Conservation (phyloP, 2,329 filamentous ascomycete genomes). For the Exutisphaerella laricina region DNA sequence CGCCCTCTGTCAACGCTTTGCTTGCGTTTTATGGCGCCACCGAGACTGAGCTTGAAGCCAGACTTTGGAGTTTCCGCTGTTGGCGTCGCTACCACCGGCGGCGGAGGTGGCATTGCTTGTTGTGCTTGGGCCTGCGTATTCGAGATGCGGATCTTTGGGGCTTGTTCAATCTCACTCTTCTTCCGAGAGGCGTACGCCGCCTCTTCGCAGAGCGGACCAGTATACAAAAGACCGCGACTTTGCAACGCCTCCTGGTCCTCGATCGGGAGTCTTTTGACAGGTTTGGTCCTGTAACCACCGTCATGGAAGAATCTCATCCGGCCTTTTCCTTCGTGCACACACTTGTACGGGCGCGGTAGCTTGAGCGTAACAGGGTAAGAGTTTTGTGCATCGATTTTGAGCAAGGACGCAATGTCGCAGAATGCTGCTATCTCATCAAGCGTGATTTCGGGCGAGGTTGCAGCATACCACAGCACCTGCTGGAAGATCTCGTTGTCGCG, state of each 20-base stretch:
- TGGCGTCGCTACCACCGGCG: slow-evolving; percentile 11
- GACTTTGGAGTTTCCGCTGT: slow-evolving; percentile 17
- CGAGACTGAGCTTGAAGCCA: slow-evolving; percentile 27
- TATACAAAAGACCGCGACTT: slow-evolving; percentile 28
- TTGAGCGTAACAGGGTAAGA: slow-evolving; percentile 47
- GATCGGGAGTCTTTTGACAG: slow-evolving; percentile 24
- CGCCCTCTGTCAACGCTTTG: slow-evolving; percentile 18
- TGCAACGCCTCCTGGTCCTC: slow-evolving; percentile 29
- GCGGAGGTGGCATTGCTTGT: slow-evolving; percentile 13
- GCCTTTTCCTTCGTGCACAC: slow-evolving; percentile 49
- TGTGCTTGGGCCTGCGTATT: slow-evolving; percentile 11
- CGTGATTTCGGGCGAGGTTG: slow-evolving; percentile 46
- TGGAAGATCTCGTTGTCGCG: slow-evolving; percentile 46
- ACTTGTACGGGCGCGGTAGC: slow-evolving; percentile 54
- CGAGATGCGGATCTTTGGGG: slow-evolving; percentile 11
- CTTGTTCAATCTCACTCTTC: slow-evolving; percentile 3
- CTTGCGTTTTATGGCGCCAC: slow-evolving; percentile 25
- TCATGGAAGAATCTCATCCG: slow-evolving; percentile 31
- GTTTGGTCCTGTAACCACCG: slow-evolving; percentile 25
- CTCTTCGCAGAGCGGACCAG: slow-evolving; percentile 24
- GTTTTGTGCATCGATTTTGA: slow-evolving; percentile 52
- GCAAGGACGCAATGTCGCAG: slow-evolving; percentile 51
- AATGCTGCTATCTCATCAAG: slow-evolving; percentile 52
- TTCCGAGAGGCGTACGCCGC: slow-evolving; percentile 3
- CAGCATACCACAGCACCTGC: slow-evolving; percentile 52